Base-by-base conservation (phyloP, 1,284 basidiomycete species). In the Leccinum angustisporum region DNA sequence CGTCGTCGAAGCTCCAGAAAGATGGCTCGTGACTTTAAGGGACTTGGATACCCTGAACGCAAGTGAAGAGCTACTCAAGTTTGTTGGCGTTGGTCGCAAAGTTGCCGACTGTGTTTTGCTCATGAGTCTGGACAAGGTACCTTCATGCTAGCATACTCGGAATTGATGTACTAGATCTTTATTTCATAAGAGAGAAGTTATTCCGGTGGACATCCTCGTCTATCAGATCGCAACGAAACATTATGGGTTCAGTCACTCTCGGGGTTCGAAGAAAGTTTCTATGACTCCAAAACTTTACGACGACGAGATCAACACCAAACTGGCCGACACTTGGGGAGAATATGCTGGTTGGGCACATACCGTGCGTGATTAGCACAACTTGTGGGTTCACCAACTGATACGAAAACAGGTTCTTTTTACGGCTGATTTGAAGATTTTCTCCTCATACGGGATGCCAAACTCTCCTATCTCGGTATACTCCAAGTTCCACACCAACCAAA, bases 91-190 rank as follows among this genome's bases (percentile, higher is more conserved):
- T 0, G 97, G 97, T 1, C 85, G 95, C 38, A 99, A 99, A 75
- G 95, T 98, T 1, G 94, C 93, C 1, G 97, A 98, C 72, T 99
- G 97, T 72, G 83, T 99, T 36, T 78, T 98, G 58, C 80, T 99
- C 27, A 98, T 99, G 92, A 95, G 94, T 67, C 76, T 98, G 60
- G 94, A 98, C 75, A 95, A 97, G 83, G 91, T 92, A 67, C 4
- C 7, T 76, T 65, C 7, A 18, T 55, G 16, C 58, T 8, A 33
- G 62, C 27, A 25, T 8, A 51, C 10, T 52, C 7, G 6, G 11
- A 43, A 48, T 43, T 4, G 18, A 56, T 55, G 16, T 57, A 21
- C 21, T 21, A 65, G 43, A 62, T 54, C 57, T 58, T 54, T 27
- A 58, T 18, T 46, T 50, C 18, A 50, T 61, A 95, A 95, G 93